Conservation (phyloP, 1,284 basidiomycete species). For the Cryptococcus floricola region DNA sequence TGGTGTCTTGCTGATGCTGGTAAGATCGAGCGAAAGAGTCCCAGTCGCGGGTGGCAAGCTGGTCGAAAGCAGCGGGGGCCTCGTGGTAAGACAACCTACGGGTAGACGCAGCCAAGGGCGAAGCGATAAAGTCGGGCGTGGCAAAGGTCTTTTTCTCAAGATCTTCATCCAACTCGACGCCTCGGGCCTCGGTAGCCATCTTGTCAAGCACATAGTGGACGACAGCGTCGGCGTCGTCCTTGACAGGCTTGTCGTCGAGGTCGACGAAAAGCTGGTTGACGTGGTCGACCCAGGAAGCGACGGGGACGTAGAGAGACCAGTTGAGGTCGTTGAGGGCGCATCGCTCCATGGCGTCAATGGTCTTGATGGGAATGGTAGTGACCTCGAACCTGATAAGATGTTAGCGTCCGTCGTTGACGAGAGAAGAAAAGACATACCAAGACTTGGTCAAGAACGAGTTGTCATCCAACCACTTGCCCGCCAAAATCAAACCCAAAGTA, state of each 20-base stretch:
- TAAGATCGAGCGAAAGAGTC: slow-evolving; percentile 16
- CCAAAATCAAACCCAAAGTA: slow-evolving; percentile 78
- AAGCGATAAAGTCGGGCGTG: background rate
- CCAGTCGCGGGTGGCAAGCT: slow-evolving; percentile 23
- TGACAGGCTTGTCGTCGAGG: slow-evolving; percentile 11
- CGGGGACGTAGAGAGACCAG: slow-evolving; percentile 30
- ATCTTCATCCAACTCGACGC: slow-evolving; percentile 18
- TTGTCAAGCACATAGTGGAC: slow-evolving; percentile 15
- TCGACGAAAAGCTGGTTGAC: slow-evolving; percentile 22
- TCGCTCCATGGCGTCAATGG: slow-evolving; percentile 36
- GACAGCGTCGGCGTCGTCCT: slow-evolving; percentile 11
- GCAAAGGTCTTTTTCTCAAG: background rate
- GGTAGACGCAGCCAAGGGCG: background rate
- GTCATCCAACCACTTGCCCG: slow-evolving; percentile 89
- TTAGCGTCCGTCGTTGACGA: background rate
- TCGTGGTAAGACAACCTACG: slow-evolving; percentile 8
- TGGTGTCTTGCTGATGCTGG: slow-evolving; percentile 1
- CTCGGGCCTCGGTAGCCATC: slow-evolving; percentile 23
- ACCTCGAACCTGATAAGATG: slow-evolving; percentile 22
- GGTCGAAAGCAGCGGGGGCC: slow-evolving; percentile 22
- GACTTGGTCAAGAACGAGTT: slow-evolving; percentile 90
- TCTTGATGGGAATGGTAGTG: slow-evolving; percentile 28
- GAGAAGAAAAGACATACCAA: slow-evolving; percentile 57
- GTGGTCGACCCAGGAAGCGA: slow-evolving; percentile 29
- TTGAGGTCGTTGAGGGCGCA: slow-evolving; percentile 30